Evolutionary conservation across 1,139 yeast species (phyloP).

Genomic region (Protomyces arabidopsidicola): DNA sequence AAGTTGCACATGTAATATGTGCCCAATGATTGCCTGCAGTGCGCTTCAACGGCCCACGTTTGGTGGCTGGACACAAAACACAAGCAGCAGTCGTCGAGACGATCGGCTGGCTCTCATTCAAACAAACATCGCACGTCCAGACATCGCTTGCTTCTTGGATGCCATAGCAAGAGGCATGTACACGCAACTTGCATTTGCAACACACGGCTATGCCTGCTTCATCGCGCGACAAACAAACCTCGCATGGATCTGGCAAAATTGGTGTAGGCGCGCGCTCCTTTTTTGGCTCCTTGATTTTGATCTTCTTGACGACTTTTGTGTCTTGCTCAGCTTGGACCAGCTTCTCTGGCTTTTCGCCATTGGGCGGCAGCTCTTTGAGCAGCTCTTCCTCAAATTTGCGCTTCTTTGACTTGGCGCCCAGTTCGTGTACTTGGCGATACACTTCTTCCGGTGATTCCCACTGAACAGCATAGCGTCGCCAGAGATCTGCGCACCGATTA

Average conservation of each 20-base stretch:
- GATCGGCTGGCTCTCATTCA: slow-evolving; percentile 61
- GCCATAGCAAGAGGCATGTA: slow-evolving; percentile 72
- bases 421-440: slow-evolving; percentile 48
- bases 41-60: slow-evolving; percentile 64
- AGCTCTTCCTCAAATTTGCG: slow-evolving; percentile 68
- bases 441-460: slow-evolving; percentile 83
- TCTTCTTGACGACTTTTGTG: background rate
- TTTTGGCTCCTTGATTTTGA: slow-evolving; percentile 41
- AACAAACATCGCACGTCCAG: slow-evolving; percentile 84
- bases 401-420: slow-evolving; percentile 52
- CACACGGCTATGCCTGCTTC: slow-evolving; percentile 51
- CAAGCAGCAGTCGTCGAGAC: slow-evolving; percentile 59
- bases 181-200: slow-evolving; percentile 62
- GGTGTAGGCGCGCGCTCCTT: slow-evolving; percentile 45
- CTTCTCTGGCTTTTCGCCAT: slow-evolving; percentile 21
- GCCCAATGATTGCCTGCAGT: slow-evolving; percentile 71
- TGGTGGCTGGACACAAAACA: slow-evolving; percentile 53
- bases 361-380: slow-evolving; percentile 48
- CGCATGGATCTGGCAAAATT: background rate
- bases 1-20: slow-evolving; percentile 70
- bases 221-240: slow-evolving; percentile 36
- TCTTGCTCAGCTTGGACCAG: slow-evolving; percentile 33
- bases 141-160: slow-evolving; percentile 38
- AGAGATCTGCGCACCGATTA: slow-evolving; percentile 76
- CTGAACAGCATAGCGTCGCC: slow-evolving; percentile 86